A percentile compares a stretch with the other conserved stretches of the same genome.
phyloP scores from a whole-genome alignment of 257 asterid species.

The Henckelia pumila region DNA sequence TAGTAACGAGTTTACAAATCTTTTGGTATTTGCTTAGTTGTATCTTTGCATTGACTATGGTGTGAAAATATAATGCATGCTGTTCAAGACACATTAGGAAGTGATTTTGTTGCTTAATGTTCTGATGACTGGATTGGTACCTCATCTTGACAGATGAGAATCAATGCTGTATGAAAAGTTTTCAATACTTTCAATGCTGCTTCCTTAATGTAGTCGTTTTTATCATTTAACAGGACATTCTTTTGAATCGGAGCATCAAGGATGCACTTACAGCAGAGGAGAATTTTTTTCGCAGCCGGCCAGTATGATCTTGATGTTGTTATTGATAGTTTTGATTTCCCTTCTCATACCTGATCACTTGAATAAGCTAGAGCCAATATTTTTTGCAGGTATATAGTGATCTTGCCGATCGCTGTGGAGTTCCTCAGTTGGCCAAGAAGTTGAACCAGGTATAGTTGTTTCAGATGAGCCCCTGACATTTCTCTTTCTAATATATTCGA shows the following conservation, averaged over 20 bases:
- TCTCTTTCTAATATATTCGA: too few relatives aligned
- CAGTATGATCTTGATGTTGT: conserved; percentile 47
- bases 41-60: not conserved
- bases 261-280: conserved; percentile 93
- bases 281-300: conserved; percentile 76
- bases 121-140: not conserved
- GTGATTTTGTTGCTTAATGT: not conserved
- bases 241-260: conserved; percentile 63
- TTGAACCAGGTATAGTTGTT: conserved; percentile 74
- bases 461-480: conserved; percentile 6
- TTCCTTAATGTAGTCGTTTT: conserved; percentile 5
- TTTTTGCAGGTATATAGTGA: conserved; percentile 72
- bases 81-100: not conserved
- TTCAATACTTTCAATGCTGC: not conserved
- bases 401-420: conserved; percentile 89
- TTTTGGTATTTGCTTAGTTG: not conserved
- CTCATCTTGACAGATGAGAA: not conserved
- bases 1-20: not conserved
- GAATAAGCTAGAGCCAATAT: conserved; percentile 16
- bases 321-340: conserved; percentile 24
- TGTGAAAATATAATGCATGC: not conserved
- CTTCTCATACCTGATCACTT: conserved; percentile 11
- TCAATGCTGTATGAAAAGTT: conserved; percentile 11
- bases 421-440: conserved; percentile 95
- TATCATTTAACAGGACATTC: conserved; percentile 66